These are phyloP conservation scores for Podila clonocystis DNA, from an alignment of 192 early-diverging fungal species.

Conservation along the genomic window DNA sequence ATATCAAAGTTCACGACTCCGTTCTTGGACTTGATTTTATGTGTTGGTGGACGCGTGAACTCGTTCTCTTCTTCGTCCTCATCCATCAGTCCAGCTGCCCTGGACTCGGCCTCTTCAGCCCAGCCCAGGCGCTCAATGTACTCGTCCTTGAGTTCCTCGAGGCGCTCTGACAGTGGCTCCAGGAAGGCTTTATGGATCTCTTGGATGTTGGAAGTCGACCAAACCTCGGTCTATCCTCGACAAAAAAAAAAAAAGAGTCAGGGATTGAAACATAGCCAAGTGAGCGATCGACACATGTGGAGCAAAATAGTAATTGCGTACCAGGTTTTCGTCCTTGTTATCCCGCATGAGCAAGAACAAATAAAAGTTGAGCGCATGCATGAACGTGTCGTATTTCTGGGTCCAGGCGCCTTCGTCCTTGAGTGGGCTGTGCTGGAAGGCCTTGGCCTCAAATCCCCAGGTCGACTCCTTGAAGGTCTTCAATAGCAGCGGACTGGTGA, in stretches of 20 bases:
- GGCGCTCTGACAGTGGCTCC: constrained; percentile 28
- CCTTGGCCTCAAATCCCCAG: constrained; percentile 36
- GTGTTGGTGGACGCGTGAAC: neutral
- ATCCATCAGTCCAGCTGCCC: neutral
- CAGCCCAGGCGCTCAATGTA: constrained; percentile 27
- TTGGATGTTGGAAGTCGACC: constrained; percentile 27
- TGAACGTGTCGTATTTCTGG: constrained; percentile 53
- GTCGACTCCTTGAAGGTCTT: constrained; percentile 48
- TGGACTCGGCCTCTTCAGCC: constrained; percentile 13
- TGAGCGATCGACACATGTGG: neutral
- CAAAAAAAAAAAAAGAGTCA: neutral
- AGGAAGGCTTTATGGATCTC: constrained; percentile 37
- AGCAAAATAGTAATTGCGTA: constrained; percentile 11
- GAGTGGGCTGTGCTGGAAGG: constrained; percentile 19
- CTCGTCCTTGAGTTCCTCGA: constrained; percentile 38
- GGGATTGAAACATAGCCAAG: neutral
- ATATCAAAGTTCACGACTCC: constrained; percentile 50
- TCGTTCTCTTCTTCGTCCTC: constrained; percentile 3
- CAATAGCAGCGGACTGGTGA: constrained; percentile 51
- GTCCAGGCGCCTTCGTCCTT: constrained; percentile 39
- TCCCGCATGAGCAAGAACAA: constrained; percentile 58
- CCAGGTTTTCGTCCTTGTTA: constrained; percentile 50
- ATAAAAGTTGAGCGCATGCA: constrained; percentile 62
- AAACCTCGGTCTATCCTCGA: constrained; percentile 42
- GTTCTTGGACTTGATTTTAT: constrained; percentile 29